Evolutionary conservation across 2,329 filamentous ascomycete genomes (phyloP), one percentile per base, ranked within the genome.

Genomic region (Calonectria honghensis): DNA sequence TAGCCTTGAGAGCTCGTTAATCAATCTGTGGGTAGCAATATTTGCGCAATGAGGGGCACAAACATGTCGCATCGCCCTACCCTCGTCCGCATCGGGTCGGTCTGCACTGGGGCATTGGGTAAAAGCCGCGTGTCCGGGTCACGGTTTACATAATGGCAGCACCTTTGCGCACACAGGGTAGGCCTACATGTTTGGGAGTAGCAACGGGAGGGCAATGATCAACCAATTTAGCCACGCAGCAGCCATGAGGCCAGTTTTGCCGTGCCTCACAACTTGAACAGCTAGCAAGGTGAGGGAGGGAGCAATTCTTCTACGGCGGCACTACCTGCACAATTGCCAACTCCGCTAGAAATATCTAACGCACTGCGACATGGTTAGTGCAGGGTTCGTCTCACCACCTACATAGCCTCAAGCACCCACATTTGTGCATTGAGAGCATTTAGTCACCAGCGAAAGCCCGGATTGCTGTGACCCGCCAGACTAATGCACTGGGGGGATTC

Each of bases 131-230:
- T 31, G 57, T 67, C 31, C 24, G 7, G 31, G 32, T 31, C n/a
- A 65, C 29, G 52, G 59, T 75, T 75, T 73, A 76, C 73, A 77
- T 76, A 73, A 75, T 76, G 68, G 68, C 57, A 64, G 68, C 52
- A 66, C 37, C 57, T 73, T 41, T 63, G 24, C 57, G 27, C 54
- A 29, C 39, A 32, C 10, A 32, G 31, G 39, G 35, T 18, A 68
- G 45, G 63, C 24, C 41, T 45, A 48, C 51, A 66, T 51, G 41
- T 54, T 32, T 45, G 50, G 57, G 31, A 39, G 39, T 65, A 50
- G 61, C 41, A 66, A 54, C 50, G 13, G 32, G 54, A 45, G 51
- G 41, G 63, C 45, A 45, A 64, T 51, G 61, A 68, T 72, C 73
- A 68, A 68, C 57, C 67, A 39, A 57, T 71, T 70, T 72, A 71